phyloP scores from a whole-genome alignment of 306 rosid genomes.

The Begonia masoniana region DNA sequence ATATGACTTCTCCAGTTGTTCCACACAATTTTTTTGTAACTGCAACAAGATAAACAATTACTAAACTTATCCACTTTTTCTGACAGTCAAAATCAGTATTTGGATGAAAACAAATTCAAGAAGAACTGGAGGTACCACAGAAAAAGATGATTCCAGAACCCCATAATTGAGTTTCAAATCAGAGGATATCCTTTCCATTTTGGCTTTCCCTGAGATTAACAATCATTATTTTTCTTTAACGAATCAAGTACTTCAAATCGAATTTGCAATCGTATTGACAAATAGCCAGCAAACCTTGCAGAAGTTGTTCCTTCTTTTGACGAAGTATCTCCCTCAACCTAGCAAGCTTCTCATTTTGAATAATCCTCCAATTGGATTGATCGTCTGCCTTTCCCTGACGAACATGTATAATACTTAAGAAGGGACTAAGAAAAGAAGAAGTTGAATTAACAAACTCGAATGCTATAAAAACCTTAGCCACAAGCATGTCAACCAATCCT shows the following conservation, averaged over 20 bases:
- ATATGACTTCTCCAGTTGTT: slow-evolving; percentile 78
- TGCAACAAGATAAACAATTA: slow-evolving; percentile 30
- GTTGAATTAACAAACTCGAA: not conserved
- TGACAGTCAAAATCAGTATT: not conserved
- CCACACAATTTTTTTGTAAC: slow-evolving; percentile 67
- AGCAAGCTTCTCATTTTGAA: slow-evolving; percentile 69
- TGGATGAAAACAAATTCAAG: slow-evolving; percentile 1
- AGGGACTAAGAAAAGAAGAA: too few relatives aligned
- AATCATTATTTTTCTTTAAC: slow-evolving; percentile 6
- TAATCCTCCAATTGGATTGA: slow-evolving; percentile 69
- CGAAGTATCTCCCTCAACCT: slow-evolving; percentile 62
- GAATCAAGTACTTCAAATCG: too few relatives aligned
- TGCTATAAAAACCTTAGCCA: slow-evolving; percentile 39
- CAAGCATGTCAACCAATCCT: slow-evolving; percentile 59
- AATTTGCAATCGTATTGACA: too few relatives aligned
- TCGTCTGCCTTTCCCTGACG: slow-evolving; percentile 79
- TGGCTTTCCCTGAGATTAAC: slow-evolving; percentile 52
- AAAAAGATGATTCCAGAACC: slow-evolving; percentile 59
- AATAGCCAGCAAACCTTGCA: slow-evolving; percentile 33
- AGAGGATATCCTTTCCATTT: slow-evolving; percentile 35
- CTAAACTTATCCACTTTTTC: slow-evolving; percentile 5
- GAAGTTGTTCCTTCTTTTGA: slow-evolving; percentile 38
- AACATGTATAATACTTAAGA: slow-evolving; percentile 5
- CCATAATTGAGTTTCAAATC: slow-evolving; percentile 59
- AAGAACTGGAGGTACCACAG: slow-evolving; percentile 36